Evolutionary conservation across 2,329 filamentous ascomycete species (phyloP), one percentile per base, ranked within the genome.

Genomic region (Kalmusia sp.): DNA sequence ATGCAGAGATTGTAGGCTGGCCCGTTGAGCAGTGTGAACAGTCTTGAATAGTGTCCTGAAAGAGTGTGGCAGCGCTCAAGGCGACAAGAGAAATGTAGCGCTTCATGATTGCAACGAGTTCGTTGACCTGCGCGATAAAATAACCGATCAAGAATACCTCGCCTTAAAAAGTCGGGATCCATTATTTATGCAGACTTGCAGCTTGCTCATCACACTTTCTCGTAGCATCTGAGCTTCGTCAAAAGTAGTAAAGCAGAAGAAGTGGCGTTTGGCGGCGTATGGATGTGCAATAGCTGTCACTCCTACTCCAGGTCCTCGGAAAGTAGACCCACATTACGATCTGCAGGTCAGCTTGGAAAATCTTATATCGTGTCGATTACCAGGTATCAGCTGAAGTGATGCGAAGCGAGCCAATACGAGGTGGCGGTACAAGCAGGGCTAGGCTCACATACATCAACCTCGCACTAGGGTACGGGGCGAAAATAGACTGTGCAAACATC

Each of bases 1-100:
- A 46, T 21, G 54, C 49, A 35, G 27, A 31, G n/a, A 14, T 41
- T 25, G 39, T 43, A 8, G 40, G 47, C 17, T 51, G 47, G 11
- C 41, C 41, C 3, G 41, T 35, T 35, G 45, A 28, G 35, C 41
- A 53, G 37, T 52, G 25, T 27, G 30, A 12, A 28, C 37, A 30
- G 17, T 40, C 35, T 27, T 48, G 40, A 11, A 44, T 25, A 3
- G 41, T 30, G 9, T 4, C 9, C n/a, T 49, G 28, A 6, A 49
- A 41, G n/a, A 55, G 15, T 3, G 19, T 24, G 14, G 28, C 27
- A 28, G 49, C 25, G 27, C 17, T 39, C 22, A 55, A 24, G 24
- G 25, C 5, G 14, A 22, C 22, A n/a, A 40, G 21, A 24, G 25
- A 15, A 38, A 28, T n/a, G 17, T 24, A 34, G 22, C 15, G 22